A percentile compares a stretch with the other conserved stretches of the same genome.
Conservation (phyloP, 2,329 filamentous ascomycete genomes). For the Raffaelea ambrosiae region DNA sequence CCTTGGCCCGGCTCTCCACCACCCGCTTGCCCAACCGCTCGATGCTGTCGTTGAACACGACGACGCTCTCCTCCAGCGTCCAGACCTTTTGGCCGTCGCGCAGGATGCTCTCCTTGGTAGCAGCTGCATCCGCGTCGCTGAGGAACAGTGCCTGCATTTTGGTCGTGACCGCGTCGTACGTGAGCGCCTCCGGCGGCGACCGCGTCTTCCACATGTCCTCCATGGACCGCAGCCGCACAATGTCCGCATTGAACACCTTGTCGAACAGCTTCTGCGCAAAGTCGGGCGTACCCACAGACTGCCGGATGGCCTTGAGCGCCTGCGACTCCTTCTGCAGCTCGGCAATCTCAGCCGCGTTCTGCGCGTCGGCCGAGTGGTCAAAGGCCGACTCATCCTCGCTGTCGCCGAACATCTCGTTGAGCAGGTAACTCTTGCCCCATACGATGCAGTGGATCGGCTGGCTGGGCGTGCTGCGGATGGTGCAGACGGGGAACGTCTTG, state of each 20-base stretch:
- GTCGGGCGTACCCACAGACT: constrained; percentile 67
- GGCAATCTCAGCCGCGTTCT: constrained; percentile 80
- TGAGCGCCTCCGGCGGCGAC: constrained; percentile 62
- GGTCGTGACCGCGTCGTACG: constrained; percentile 53
- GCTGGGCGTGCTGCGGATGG: constrained; percentile 89
- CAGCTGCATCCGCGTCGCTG: background rate
- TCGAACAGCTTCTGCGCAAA: constrained; percentile 80
- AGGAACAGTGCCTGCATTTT: constrained; percentile 34
- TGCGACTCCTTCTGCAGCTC: constrained; percentile 78
- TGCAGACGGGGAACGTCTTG: constrained; percentile 93
- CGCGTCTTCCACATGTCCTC: constrained; percentile 94
- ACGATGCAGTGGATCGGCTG: constrained; percentile 98
- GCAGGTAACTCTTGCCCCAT: constrained; percentile 93
- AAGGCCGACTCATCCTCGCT: constrained; percentile 81
- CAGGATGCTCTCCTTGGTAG: constrained; percentile 45
- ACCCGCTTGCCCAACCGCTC: constrained; percentile 67
- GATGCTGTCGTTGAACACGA: constrained; percentile 80
- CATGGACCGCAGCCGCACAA: constrained; percentile 73
- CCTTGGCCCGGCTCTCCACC: constrained; percentile 42
- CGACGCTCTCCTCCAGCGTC: constrained; percentile 75
- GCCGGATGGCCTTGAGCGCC: constrained; percentile 73
- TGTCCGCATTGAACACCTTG: constrained; percentile 85
- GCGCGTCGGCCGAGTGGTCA: constrained; percentile 69
- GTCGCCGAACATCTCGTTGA: constrained; percentile 88
- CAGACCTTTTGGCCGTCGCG: constrained; percentile 67